A percentile compares a stretch with the other conserved stretches of the same genome.
Conservation (phyloP, 1,284 basidiomycete species). For the Leccinum solheimii region DNA sequence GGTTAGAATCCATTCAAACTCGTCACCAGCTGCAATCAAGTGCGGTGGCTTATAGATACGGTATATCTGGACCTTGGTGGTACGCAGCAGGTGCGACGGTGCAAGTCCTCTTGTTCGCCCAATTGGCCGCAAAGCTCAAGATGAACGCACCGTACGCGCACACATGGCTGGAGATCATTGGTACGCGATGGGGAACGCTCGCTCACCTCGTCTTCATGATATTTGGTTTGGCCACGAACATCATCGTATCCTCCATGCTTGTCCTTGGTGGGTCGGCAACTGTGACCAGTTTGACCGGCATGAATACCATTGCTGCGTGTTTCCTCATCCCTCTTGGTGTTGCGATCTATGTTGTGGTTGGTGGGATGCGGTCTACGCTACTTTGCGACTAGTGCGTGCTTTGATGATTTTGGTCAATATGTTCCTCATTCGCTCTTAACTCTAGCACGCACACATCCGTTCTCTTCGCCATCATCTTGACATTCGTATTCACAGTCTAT, state of each 20-base stretch:
- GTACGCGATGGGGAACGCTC: conserved; percentile 68
- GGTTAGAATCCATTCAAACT: background rate
- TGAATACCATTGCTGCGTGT: conserved; percentile 79
- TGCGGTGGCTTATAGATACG: conserved; percentile 83
- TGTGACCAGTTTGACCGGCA: conserved; percentile 78
- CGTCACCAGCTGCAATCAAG: conserved; percentile 67
- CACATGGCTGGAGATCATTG: conserved; percentile 60
- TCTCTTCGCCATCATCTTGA: conserved; percentile 79
- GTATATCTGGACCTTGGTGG: conserved; percentile 73
- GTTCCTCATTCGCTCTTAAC: conserved; percentile 22
- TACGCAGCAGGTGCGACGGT: conserved; percentile 71
- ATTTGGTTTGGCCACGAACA: conserved; percentile 76
- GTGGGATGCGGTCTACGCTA: conserved; percentile 62
- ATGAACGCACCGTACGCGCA: conserved; percentile 66
- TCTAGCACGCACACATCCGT: conserved; percentile 75
- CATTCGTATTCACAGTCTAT: conserved; percentile 74
- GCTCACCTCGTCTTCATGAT: conserved; percentile 80
- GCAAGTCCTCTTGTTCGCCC: conserved; percentile 71
- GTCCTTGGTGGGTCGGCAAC: conserved; percentile 75
- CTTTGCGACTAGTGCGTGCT: conserved; percentile 57
- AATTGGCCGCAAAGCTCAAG: conserved; percentile 75
- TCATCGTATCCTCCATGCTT: conserved; percentile 67
- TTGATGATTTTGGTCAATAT: background rate
- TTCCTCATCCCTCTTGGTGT: conserved; percentile 72
- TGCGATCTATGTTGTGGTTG: conserved; percentile 59